Percentiles rank a stretch among this genome's conserved stretches.
Evolutionary conservation across 176 grass and related monocot species (phyloP).

Genomic region (Lolium multiflorum): DNA sequence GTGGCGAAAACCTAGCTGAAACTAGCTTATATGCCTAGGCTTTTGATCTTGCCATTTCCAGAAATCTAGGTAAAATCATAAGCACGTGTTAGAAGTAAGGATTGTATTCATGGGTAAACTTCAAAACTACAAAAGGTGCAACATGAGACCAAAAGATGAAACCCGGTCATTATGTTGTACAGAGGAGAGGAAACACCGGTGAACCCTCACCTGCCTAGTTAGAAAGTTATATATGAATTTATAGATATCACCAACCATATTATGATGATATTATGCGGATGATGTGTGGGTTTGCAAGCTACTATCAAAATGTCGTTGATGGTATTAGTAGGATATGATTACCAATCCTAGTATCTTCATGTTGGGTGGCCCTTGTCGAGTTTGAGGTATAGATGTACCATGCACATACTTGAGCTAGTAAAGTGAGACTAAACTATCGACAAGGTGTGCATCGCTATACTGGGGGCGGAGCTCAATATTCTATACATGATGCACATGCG

Average conservation of each 20-base stretch:
- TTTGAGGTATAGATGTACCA: neutral
- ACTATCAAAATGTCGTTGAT: neutral
- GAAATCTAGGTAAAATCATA: neutral
- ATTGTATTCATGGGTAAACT: too few relatives aligned
- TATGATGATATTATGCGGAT: neutral
- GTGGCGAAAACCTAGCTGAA: neutral
- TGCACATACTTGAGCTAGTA: neutral
- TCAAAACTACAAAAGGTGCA: too few relatives aligned
- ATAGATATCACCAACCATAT: neutral
- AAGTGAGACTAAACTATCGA: neutral
- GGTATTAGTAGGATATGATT: neutral
- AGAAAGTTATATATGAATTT: neutral
- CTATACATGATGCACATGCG: too few relatives aligned
- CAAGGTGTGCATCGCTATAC: too few relatives aligned
- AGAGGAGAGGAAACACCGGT: neutral
- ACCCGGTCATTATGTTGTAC: too few relatives aligned
- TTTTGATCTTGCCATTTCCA: neutral
- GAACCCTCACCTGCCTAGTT: neutral
- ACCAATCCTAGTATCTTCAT: neutral
- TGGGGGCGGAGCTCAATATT: too few relatives aligned
- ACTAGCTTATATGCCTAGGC: neutral
- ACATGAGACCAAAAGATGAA: too few relatives aligned
- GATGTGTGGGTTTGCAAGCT: neutral
- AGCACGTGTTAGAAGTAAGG: too few relatives aligned
- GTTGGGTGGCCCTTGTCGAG: neutral